phyloP scores from a whole-genome alignment of 75 land plant genomes.

The Picea glauca region DNA sequence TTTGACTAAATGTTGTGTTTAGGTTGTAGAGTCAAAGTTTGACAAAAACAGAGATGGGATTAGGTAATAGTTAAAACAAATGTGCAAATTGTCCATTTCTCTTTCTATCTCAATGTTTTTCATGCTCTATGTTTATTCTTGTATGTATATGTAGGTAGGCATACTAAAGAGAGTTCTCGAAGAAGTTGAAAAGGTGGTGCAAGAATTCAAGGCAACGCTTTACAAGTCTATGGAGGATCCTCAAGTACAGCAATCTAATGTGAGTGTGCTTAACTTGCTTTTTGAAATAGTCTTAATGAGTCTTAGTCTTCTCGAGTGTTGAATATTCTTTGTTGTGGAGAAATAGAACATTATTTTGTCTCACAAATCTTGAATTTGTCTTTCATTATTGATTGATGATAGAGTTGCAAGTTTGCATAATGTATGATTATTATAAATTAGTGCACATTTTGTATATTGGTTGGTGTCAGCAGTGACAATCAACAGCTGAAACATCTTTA shows the following conservation, averaged over 20 bases:
- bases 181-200: conserved; percentile 96
- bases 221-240: conserved; percentile 97
- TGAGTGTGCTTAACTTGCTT: conserved; percentile 23
- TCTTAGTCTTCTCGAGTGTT: neutral
- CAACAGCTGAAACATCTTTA: too few species aligned
- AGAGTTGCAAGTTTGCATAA: neutral
- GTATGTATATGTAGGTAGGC: conserved; percentile 58
- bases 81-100: neutral
- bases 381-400: neutral
- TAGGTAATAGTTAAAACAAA: neutral
- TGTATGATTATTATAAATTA: neutral
- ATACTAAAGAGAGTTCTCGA: conserved; percentile 90
- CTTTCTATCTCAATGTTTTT: neutral
- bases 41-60: neutral
- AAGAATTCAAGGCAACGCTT: conserved; percentile 82
- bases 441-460: too few species aligned
- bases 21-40: neutral
- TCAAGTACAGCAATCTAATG: conserved; percentile 70
- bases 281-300: conserved; percentile 4
- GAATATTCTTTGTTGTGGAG: neutral
- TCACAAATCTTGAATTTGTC: neutral
- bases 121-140: conserved; percentile 7
- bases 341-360: neutral
- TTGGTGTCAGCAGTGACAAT: too few species aligned
- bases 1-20: neutral